These are phyloP conservation scores for Cochlearia excelsa DNA, from an alignment of 345 rosid genomes.

Conservation along the genomic window DNA sequence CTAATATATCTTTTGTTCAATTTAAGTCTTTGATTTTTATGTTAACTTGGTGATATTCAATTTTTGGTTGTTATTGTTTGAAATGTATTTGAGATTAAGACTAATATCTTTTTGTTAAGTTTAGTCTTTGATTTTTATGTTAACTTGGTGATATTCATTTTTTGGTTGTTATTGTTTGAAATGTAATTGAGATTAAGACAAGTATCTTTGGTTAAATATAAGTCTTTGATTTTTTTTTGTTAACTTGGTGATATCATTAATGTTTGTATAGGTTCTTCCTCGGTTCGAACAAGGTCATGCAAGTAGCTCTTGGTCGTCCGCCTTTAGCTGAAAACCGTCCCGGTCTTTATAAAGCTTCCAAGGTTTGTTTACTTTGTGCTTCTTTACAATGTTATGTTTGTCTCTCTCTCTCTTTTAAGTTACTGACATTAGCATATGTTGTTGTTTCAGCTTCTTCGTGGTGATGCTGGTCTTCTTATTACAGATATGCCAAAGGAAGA, in stretches of 20 bases:
- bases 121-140: no score
- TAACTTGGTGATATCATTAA: background rate
- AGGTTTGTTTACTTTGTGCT: constrained; percentile 41
- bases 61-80: no score
- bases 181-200: no score
- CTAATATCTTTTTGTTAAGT: no score
- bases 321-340: constrained; percentile 76
- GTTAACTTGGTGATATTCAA: no score
- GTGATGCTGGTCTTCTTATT: constrained; percentile 76
- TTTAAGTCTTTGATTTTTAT: no score
- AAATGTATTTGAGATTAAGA: no score
- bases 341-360: constrained; percentile 69
- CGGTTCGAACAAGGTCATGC: constrained; percentile 97
- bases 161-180: no score
- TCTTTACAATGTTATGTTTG: constrained; percentile 2
- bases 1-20: no score
- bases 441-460: constrained; percentile 56
- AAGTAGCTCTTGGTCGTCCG: constrained; percentile 89
- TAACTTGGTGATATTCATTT: no score
- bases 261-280: constrained; percentile 64
- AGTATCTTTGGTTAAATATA: background rate
- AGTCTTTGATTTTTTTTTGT: background rate
- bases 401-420: background rate
- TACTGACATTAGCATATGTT: background rate
- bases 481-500: constrained; percentile 82